Evolutionary conservation across 192 early-diverging fungal species (phyloP).

Genomic region (Coemansia interrupta): DNA sequence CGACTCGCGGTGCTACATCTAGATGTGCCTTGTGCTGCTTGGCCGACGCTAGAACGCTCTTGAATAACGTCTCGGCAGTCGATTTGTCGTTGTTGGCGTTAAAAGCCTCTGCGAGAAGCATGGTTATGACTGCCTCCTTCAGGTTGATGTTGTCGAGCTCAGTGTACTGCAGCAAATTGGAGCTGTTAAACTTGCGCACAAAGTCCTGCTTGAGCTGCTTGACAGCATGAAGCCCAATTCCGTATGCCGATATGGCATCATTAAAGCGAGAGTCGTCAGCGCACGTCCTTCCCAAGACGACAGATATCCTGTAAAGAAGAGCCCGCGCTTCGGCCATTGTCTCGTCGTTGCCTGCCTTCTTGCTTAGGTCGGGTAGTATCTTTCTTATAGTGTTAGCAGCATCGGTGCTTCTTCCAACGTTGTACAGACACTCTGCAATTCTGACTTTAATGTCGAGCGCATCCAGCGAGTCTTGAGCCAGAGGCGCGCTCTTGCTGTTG

Average conservation of each 20-base stretch:
- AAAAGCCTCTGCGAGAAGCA: constrained; percentile 27
- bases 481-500: neutral
- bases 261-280: constrained; percentile 3
- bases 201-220: constrained; percentile 29
- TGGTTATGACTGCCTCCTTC: constrained; percentile 30
- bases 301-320: constrained; percentile 16
- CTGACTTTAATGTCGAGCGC: constrained; percentile 30
- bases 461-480: constrained; percentile 13
- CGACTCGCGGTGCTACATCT: constrained; percentile 23
- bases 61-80: constrained; percentile 31
- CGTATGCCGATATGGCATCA: constrained; percentile 18
- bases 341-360: constrained; percentile 1
- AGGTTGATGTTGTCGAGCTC: constrained; percentile 31
- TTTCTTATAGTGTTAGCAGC: constrained; percentile 11
- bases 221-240: constrained; percentile 31
- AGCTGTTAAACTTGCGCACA: constrained; percentile 20
- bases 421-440: constrained; percentile 31
- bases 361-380: constrained; percentile 8
- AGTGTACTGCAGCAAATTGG: constrained; percentile 23
- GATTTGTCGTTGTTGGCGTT: constrained; percentile 11
- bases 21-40: constrained; percentile 38
- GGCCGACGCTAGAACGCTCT: constrained; percentile 19
- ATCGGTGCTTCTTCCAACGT: constrained; percentile 7
- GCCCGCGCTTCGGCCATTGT: constrained; percentile 9
- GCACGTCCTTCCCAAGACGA: constrained; percentile 18